Conservation (phyloP, 2,329 filamentous ascomycete genomes). For the Didymella pomorum region DNA sequence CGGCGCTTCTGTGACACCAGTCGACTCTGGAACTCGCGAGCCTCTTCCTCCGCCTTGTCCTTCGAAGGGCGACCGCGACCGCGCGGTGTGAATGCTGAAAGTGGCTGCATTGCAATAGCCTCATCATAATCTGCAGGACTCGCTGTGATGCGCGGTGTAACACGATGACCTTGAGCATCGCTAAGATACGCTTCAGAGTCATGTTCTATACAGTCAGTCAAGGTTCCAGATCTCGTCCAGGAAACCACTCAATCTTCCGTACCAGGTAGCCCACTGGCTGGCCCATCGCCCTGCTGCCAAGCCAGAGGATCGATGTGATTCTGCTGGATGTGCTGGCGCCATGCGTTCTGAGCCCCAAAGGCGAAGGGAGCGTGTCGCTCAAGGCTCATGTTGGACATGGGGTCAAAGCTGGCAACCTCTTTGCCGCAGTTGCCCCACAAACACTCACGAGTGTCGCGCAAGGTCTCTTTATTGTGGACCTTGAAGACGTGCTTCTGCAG, state of each 20-base stretch:
- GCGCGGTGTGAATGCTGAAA: slow-evolving; percentile 36
- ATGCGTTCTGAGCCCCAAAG: slow-evolving; percentile 53
- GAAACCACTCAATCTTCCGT: slow-evolving; percentile 49
- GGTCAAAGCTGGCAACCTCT: slow-evolving; percentile 34
- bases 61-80: slow-evolving; percentile 45
- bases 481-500: slow-evolving; percentile 67
- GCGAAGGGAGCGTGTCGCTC: slow-evolving; percentile 33
- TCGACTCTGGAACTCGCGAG: slow-evolving; percentile 54
- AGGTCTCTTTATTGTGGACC: slow-evolving; percentile 56
- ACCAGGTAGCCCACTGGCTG: slow-evolving; percentile 63
- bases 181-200: slow-evolving; percentile 59
- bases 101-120: slow-evolving; percentile 5
- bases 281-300: slow-evolving; percentile 69
- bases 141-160: slow-evolving; percentile 56
- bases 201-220: slow-evolving; percentile 44
- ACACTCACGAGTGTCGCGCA: slow-evolving; percentile 53
- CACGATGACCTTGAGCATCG: slow-evolving; percentile 56
- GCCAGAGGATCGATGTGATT: slow-evolving; percentile 62
- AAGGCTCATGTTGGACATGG: slow-evolving; percentile 32
- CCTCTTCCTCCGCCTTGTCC: slow-evolving; percentile 54
- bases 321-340: slow-evolving; percentile 61
- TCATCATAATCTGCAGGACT: slow-evolving; percentile 25
- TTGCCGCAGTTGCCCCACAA: slow-evolving; percentile 56
- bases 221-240: slow-evolving; percentile 20
- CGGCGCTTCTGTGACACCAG: slow-evolving; percentile 60